phyloP scores from a whole-genome alignment of 2,329 filamentous ascomycete genomes.

The Aspergillus pseudoviridinutans region DNA sequence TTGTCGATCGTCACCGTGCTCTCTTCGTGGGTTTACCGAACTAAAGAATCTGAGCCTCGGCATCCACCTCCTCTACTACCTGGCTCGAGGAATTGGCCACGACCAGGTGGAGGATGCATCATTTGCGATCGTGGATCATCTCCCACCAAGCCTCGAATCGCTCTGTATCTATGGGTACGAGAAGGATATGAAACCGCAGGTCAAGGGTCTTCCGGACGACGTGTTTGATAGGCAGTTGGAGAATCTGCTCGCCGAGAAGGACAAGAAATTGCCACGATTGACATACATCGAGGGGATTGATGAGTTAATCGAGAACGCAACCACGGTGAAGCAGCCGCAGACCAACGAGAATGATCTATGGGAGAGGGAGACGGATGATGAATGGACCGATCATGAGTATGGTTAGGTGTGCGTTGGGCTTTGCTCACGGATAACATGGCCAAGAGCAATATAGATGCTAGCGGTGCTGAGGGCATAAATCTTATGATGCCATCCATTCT shows the following conservation, averaged over 20 bases:
- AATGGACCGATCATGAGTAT: too few relatives aligned
- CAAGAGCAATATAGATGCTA: too few relatives aligned
- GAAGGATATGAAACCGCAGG: background rate
- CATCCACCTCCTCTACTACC: background rate
- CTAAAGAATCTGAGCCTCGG: conserved; percentile 1
- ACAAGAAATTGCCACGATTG: background rate
- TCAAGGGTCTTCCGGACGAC: background rate
- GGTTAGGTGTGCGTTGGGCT: too few relatives aligned
- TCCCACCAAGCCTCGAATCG: background rate
- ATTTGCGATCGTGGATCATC: background rate
- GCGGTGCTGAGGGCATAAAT: too few relatives aligned
- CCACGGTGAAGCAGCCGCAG: background rate
- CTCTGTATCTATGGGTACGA: background rate
- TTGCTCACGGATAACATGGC: too few relatives aligned
- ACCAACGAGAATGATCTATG: background rate
- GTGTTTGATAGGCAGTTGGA: background rate
- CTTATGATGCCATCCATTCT: too few relatives aligned
- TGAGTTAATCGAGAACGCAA: background rate
- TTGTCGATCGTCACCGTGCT: background rate
- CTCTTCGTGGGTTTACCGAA: background rate
- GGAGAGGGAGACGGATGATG: background rate
- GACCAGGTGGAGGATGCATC: background rate
- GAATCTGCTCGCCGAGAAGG: background rate
- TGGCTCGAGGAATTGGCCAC: background rate
- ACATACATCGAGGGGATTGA: background rate